Evolutionary conservation across 768 basidiomycete genomes (phyloP).

Genomic region (Imleria badia): DNA sequence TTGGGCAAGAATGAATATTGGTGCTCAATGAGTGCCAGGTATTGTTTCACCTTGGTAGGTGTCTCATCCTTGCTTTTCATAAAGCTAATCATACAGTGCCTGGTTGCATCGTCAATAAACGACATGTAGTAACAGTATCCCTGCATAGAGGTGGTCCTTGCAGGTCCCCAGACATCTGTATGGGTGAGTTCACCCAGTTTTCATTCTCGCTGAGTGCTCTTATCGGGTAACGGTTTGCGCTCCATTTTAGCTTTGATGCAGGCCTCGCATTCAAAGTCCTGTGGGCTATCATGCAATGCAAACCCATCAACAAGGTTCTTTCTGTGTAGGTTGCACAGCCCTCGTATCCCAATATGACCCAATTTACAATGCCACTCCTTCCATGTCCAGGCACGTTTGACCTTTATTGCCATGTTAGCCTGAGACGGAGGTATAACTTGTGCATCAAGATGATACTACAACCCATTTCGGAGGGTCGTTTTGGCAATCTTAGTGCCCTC

Average conservation of each 20-base stretch:
- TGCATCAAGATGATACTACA: not conserved
- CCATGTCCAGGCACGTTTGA: not conserved
- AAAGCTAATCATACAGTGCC: not conserved
- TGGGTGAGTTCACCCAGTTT: not conserved
- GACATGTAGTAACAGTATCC: not conserved
- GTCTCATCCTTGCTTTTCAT: not conserved
- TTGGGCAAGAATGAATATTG: not conserved
- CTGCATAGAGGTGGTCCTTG: accelerated
- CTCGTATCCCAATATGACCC: not conserved
- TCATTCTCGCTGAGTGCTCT: accelerated
- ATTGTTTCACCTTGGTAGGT: not conserved
- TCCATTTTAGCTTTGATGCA: not conserved
- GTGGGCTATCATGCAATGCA: not conserved
- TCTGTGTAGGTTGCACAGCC: not conserved
- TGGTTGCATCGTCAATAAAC: not conserved
- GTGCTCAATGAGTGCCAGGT: not conserved
- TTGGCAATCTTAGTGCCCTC: not conserved
- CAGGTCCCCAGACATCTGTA: constrained; percentile 6
- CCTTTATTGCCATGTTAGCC: not conserved
- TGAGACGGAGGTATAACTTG: no score
- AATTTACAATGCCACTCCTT: not conserved
- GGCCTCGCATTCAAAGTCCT: not conserved
- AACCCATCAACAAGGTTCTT: constrained; percentile 1
- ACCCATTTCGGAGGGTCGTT: not conserved
- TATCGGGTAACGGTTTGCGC: not conserved